Conservation (phyloP, 345 rosid genomes). For the Arabis alpina region DNA sequence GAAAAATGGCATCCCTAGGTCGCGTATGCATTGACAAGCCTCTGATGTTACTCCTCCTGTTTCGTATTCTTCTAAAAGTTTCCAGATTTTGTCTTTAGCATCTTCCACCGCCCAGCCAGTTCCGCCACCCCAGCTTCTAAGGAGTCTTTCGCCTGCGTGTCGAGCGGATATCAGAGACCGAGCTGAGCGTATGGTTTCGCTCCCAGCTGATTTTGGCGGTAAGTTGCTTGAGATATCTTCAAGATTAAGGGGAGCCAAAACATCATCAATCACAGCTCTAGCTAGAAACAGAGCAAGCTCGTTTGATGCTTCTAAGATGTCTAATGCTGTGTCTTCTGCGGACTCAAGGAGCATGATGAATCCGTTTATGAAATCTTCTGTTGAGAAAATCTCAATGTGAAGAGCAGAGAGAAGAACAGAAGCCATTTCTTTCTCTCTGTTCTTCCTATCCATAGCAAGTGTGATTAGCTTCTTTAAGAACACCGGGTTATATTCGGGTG, state of each 20-base stretch:
- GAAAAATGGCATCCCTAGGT: conserved; percentile 91
- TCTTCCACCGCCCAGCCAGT: conserved; percentile 98
- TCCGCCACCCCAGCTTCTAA: conserved; percentile 98
- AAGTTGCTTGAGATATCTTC: conserved; percentile 73
- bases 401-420: conserved; percentile 88
- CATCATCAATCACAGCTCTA: conserved; percentile 93
- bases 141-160: conserved; percentile 94
- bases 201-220: conserved; percentile 72
- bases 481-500: conserved; percentile 69
- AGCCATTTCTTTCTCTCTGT: conserved; percentile 97
- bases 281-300: conserved; percentile 93
- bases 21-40: conserved; percentile 93
- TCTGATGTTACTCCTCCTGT: conserved; percentile 77
- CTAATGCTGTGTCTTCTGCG: conserved; percentile 92
- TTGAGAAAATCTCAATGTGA: conserved; percentile 88
- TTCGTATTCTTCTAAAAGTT: conserved; percentile 86
- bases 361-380: conserved; percentile 79
- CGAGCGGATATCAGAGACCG: conserved; percentile 81
- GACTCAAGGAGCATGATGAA: conserved; percentile 86
- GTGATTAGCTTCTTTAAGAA: conserved; percentile 85
- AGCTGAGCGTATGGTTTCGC: conserved; percentile 74
- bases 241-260: conserved; percentile 76
- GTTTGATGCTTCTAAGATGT: conserved; percentile 88
- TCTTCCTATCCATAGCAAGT: conserved; percentile 94
- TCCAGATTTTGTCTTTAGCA: conserved; percentile 92